Evolutionary conservation across 345 rosid genomes (phyloP), one percentile per base, ranked within the genome.

Genomic region (Eucalyptus guilfoylei): DNA sequence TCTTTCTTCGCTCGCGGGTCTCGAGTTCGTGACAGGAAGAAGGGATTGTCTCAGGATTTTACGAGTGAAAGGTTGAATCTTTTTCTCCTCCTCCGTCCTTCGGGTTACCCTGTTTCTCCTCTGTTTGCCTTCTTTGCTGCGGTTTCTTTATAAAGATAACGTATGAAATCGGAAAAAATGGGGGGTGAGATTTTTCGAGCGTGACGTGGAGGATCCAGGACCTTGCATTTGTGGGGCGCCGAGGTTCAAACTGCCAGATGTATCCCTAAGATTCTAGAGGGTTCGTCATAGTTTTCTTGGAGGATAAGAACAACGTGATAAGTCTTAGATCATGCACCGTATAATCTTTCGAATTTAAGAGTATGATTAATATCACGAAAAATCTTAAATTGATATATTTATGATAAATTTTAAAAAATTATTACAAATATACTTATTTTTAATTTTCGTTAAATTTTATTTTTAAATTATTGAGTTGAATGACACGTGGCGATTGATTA

Each of bases 141-240:
- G 2, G 85, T 42, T 11, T 40, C 47, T 23, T 6, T 76, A 21
- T 40, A 40, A 40, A 10, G 85, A 40, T 34, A 72, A 14, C 13
- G 42, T 17, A 37, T 21, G 14, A 72, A 37, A 69, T 69, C 24
- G 55, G 10, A 52, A 16, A 69, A 69, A 69, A 9, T 5, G 44
- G 44, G 26, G 44, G 16, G 0, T 0, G 80, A 34, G 80, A 17
- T 72, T 72, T 67, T 19, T 72, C 42, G 44, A 81, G 28, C 7
- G 21, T n/a, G 89, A 93, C 92, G 96, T 95, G 95, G 95, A 93
- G 69, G 91, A 15, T 1, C 76, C 6, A 34, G 85, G 86, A 89
- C 93, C 92, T 87, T 49, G 85, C 90, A 52, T 14, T 5, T 11
- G 47, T 40, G 15, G 16, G 30, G 9, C 24, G 2, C 28, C 13